Percentiles rank a stretch among this genome's conserved stretches.
Evolutionary conservation across 768 basidiomycete genomes (phyloP).

Genomic region (Lactarius akahatsu): DNA sequence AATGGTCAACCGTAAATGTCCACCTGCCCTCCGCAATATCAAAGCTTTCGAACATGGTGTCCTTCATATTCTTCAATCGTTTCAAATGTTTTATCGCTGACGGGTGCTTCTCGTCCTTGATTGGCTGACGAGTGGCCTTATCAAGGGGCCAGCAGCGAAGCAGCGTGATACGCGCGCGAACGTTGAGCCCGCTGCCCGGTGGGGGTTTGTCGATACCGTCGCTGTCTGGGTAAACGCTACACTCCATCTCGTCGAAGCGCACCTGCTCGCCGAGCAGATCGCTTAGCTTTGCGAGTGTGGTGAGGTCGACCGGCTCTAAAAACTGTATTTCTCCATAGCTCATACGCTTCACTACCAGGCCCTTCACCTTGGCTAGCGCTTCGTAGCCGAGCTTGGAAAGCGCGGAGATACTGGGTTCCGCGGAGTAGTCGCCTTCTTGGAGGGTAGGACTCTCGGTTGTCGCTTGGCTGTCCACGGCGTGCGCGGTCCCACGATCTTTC

Average conservation of each 20-base stretch:
- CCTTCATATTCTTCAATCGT: conserved; percentile 78
- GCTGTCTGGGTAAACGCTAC: conserved; percentile 89
- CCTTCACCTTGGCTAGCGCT: conserved; percentile 68
- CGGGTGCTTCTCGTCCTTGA: conserved; percentile 80
- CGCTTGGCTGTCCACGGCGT: conserved; percentile 22
- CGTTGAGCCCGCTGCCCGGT: conserved; percentile 85
- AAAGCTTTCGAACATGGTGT: conserved; percentile 81
- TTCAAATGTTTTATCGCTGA: conserved; percentile 69
- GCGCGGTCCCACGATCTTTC: conserved; percentile 36
- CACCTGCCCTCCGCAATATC: conserved; percentile 81
- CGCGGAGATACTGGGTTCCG: conserved; percentile 71
- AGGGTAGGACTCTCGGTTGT: conserved; percentile 8
- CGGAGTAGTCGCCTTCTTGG: conserved; percentile 90
- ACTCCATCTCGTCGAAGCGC: conserved; percentile 87
- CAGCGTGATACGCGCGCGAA: conserved; percentile 74
- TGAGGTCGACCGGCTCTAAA: conserved; percentile 80
- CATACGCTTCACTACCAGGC: conserved; percentile 85
- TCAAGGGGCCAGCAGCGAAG: conserved; percentile 86
- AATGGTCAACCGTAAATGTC: conserved; percentile 94
- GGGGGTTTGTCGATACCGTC: conserved; percentile 83
- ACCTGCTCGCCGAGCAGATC: conserved; percentile 85
- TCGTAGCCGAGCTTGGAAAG: conserved; percentile 72
- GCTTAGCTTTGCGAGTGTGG: conserved; percentile 73
- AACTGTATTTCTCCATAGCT: conserved; percentile 88
- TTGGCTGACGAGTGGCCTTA: conserved; percentile 86